phyloP scores from a whole-genome alignment of 2,329 filamentous ascomycete genomes.

The Penicillium hesseltinei region DNA sequence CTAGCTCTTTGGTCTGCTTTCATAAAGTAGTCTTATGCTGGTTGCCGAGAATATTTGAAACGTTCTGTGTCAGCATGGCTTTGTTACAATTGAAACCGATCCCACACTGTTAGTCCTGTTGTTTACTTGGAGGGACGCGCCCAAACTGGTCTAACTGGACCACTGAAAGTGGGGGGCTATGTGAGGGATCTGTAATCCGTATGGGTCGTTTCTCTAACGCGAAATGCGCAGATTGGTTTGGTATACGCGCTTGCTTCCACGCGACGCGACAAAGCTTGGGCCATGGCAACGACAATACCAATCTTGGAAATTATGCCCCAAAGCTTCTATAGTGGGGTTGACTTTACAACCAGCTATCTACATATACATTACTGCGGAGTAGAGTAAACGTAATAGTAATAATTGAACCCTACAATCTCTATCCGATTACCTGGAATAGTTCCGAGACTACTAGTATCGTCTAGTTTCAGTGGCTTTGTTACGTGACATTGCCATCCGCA shows the following conservation, averaged over 20 bases:
- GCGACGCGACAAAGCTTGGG: conserved; percentile 20
- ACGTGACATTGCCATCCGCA: conserved; percentile 2
- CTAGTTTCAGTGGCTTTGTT: not conserved
- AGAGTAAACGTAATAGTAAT: not conserved
- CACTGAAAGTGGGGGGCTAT: conserved; percentile 4
- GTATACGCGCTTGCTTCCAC: conserved; percentile 18
- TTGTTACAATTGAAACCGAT: conserved; percentile 7
- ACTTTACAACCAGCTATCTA: not conserved
- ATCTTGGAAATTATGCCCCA: conserved; percentile 10
- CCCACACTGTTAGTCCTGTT: not conserved
- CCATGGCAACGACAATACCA: conserved; percentile 18
- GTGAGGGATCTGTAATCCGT: conserved; percentile 1
- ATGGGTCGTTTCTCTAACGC: conserved; percentile 1
- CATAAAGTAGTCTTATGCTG: not conserved
- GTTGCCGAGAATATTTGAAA: not conserved
- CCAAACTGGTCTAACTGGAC: not conserved
- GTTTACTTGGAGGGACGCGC: conserved; percentile 7
- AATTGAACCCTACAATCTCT: not conserved
- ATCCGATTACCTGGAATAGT: not conserved
- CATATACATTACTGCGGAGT: not conserved
- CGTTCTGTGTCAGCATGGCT: conserved; percentile 3
- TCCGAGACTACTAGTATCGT: not conserved
- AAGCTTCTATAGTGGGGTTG: conserved; percentile 5
- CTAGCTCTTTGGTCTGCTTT: not conserved
- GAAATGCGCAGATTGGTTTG: not conserved